Evolutionary conservation across 495 filamentous ascomycete genomes (phyloP).

Genomic region (Aspergillus cavernicola): DNA sequence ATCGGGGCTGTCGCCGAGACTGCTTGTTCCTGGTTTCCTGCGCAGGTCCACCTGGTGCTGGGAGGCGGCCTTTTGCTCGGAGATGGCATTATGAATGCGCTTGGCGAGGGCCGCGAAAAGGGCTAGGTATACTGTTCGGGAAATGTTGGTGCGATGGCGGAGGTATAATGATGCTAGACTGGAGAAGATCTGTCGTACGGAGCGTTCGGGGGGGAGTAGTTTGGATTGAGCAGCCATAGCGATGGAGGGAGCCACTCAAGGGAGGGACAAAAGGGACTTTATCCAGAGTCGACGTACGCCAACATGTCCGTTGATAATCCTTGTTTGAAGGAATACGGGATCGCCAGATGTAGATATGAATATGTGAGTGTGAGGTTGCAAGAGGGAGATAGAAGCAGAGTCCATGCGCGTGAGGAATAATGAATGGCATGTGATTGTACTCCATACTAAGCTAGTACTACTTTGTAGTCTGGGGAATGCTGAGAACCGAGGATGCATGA

Average conservation of each 20-base stretch:
- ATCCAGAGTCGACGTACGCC: constrained; percentile 29
- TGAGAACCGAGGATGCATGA: constrained; percentile 11
- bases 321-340: no score
- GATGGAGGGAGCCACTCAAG: constrained; percentile 20
- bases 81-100: constrained; percentile 85
- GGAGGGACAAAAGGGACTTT: constrained; percentile 12
- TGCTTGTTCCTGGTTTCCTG: constrained; percentile 52
- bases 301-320: no score
- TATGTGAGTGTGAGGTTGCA: background rate
- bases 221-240: constrained; percentile 82
- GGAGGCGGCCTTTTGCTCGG: constrained; percentile 87
- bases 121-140: constrained; percentile 86
- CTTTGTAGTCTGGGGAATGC: constrained; percentile 9
- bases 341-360: no score
- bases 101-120: constrained; percentile 84
- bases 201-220: constrained; percentile 63
- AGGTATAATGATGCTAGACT: constrained; percentile 75
- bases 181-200: constrained; percentile 68
- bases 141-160: constrained; percentile 81
- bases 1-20: constrained; percentile 41
- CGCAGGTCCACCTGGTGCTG: constrained; percentile 63
- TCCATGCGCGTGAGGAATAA: background rate
- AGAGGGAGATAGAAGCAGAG: no score
- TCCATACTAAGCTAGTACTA: background rate
- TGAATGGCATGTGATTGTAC: constrained; percentile 14